phyloP scores from a whole-genome alignment of 306 rosid species.

The Ormosia emarginata region DNA sequence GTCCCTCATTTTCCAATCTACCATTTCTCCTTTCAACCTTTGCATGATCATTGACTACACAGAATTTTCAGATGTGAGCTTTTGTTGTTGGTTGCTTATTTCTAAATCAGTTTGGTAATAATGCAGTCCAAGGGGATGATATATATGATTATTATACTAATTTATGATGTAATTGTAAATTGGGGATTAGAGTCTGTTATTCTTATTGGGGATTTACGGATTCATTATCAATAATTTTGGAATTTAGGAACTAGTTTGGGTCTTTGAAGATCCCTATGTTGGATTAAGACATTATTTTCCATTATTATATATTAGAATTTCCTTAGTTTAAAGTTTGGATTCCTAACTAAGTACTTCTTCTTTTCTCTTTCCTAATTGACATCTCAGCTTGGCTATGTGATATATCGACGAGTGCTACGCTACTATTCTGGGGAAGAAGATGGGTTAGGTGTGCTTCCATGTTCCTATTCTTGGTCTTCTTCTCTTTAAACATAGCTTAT shows the following conservation, averaged over 20 bases:
- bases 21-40: background rate
- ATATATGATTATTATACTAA: background rate
- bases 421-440: slow-evolving; percentile 99
- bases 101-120: background rate
- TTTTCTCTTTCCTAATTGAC: background rate
- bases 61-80: background rate
- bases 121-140: background rate
- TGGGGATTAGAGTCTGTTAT: background rate
- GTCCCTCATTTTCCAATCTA: background rate
- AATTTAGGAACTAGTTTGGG: background rate
- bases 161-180: background rate
- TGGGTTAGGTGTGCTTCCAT: slow-evolving; percentile 70
- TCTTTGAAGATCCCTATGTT: background rate
- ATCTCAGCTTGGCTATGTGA: slow-evolving; percentile 85
- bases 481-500: background rate
- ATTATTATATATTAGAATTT: slow-evolving; percentile 6
- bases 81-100: background rate
- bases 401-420: slow-evolving; percentile 90
- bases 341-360: background rate
- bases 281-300: slow-evolving; percentile 1
- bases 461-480: background rate
- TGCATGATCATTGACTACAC: background rate
- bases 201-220: background rate
- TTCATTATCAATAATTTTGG: background rate
- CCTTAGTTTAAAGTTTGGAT: background rate